Evolutionary conservation across 116 monocot genomes (phyloP).

Genomic region (Posidonia oceanica): DNA sequence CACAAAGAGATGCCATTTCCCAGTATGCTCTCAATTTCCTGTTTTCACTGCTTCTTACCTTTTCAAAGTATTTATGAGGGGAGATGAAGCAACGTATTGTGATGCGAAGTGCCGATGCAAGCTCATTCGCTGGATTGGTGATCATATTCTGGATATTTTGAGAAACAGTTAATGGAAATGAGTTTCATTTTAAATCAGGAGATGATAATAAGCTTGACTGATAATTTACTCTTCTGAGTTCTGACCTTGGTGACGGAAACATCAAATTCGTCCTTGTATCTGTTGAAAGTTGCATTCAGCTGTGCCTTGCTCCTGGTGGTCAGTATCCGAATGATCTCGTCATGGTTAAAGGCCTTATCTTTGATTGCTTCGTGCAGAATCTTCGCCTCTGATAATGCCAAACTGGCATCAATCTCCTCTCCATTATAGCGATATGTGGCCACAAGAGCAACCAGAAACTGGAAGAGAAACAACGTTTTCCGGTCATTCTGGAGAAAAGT

Average conservation of each 20-base stretch:
- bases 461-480: neutral
- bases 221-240: no score
- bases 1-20: no score
- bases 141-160: slow-evolving; percentile 8
- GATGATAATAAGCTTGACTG: no score
- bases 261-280: slow-evolving; percentile 36
- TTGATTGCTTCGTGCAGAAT: slow-evolving; percentile 20
- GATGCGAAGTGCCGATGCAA: slow-evolving; percentile 20
- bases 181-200: no score
- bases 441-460: slow-evolving; percentile 24
- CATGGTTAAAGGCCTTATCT: slow-evolving; percentile 13
- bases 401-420: slow-evolving; percentile 15
- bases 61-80: slow-evolving; percentile 45
- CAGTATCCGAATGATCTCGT: slow-evolving; percentile 30
- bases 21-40: neutral
- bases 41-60: slow-evolving; percentile 19
- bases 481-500: no score
- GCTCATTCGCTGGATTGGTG: slow-evolving; percentile 30
- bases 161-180: neutral
- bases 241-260: slow-evolving; percentile 31
- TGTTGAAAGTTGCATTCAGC: slow-evolving; percentile 37
- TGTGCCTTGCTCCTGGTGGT: slow-evolving; percentile 41
- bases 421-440: slow-evolving; percentile 19
- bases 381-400: slow-evolving; percentile 15
- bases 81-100: slow-evolving; percentile 37